Percentiles rank a stretch among this genome's conserved stretches.
Conservation (phyloP, 306 rosid genomes). For the Trichosanthes truncata region DNA sequence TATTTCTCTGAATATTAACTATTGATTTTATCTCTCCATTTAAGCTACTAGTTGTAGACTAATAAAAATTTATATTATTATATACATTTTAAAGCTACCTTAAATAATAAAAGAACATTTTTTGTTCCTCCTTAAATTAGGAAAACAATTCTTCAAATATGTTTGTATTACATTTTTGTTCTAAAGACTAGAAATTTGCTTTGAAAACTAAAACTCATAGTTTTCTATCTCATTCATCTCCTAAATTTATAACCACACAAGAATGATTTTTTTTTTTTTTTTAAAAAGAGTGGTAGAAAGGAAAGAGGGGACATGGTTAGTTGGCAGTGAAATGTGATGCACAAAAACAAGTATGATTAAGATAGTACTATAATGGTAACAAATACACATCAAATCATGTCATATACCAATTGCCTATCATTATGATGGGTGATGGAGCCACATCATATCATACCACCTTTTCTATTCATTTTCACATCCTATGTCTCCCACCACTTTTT, state of each 20-base stretch:
- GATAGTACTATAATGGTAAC: not conserved
- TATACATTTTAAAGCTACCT: too few species aligned
- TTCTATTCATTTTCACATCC: constrained; percentile 1
- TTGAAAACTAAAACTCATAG: too few species aligned
- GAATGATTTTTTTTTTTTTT: too few species aligned
- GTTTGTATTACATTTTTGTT: not conserved
- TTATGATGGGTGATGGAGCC: constrained; percentile 7
- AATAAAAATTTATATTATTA: too few species aligned
- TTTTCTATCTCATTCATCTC: not conserved
- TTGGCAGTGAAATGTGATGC: not conserved
- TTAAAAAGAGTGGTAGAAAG: not conserved
- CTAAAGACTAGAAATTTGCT: not conserved
- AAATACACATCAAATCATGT: constrained; percentile 12
- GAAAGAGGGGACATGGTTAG: not conserved
- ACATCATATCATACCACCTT: not conserved
- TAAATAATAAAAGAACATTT: too few species aligned
- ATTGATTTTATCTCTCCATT: too few species aligned
- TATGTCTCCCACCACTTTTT: not conserved
- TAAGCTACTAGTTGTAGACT: too few species aligned
- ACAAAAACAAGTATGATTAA: not conserved
- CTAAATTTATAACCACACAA: not conserved
- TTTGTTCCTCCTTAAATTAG: too few species aligned
- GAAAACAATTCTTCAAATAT: not conserved
- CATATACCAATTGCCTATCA: not conserved
- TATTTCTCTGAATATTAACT: too few species aligned